Conservation (phyloP, 2,329 filamentous ascomycete genomes). For the Xylariaceae sp. region DNA sequence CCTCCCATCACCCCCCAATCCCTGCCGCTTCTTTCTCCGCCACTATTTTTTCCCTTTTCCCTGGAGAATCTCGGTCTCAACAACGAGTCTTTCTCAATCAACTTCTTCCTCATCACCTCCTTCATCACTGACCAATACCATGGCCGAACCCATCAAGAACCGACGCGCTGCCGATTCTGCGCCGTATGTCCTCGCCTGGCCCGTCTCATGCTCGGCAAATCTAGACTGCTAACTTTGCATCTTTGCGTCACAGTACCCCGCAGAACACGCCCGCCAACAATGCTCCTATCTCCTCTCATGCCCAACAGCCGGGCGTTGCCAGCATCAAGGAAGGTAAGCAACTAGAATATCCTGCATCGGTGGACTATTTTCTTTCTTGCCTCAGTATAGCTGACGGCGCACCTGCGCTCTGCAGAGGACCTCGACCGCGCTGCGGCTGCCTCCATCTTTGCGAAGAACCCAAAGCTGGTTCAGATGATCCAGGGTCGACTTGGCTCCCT, state of each 20-base stretch:
- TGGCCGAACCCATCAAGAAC: slow-evolving; percentile 59
- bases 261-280: slow-evolving; percentile 96
- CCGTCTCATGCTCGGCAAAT: slow-evolving; percentile 7
- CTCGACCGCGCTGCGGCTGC: slow-evolving; percentile 80
- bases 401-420: slow-evolving; percentile 58
- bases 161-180: slow-evolving; percentile 53
- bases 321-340: slow-evolving; percentile 93
- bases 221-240: slow-evolving; percentile 21
- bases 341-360: background rate
- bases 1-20: background rate
- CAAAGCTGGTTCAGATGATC: slow-evolving; percentile 92
- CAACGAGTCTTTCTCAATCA: slow-evolving; percentile 8
- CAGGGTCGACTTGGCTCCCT: slow-evolving; percentile 91
- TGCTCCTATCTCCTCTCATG: slow-evolving; percentile 95
- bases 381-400: background rate
- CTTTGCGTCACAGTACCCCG: slow-evolving; percentile 64
- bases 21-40: slow-evolving; percentile 13
- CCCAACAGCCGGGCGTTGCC: slow-evolving; percentile 85
- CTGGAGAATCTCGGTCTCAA: no score
- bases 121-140: slow-evolving; percentile 27
- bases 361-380: background rate
- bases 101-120: background rate
- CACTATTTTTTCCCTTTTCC: slow-evolving; percentile 18
- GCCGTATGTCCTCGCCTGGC: slow-evolving; percentile 41
- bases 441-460: slow-evolving; percentile 92